phyloP scores from a whole-genome alignment of 1,139 yeast species.

The Pichia sp. region DNA sequence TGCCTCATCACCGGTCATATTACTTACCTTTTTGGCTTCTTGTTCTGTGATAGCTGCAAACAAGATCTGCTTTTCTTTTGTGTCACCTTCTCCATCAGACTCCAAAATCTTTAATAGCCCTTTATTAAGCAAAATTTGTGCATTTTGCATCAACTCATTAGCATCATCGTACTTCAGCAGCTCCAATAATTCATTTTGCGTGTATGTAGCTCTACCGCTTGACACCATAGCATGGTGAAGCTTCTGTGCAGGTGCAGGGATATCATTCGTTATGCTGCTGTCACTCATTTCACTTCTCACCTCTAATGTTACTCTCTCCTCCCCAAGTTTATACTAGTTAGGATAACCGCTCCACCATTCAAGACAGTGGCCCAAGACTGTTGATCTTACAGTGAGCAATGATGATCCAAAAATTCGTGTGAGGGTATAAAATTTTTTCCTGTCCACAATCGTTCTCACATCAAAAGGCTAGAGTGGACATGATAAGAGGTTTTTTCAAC shows the following conservation, averaged over 20 bases:
- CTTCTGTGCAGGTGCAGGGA: slow-evolving; percentile 42
- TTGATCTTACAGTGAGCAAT: not conserved
- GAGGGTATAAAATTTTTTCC: not conserved
- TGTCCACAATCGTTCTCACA: no score
- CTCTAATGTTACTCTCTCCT: not conserved
- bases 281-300: slow-evolving; percentile 13
- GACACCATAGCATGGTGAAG: slow-evolving; percentile 60
- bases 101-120: slow-evolving; percentile 59
- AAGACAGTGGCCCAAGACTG: not conserved
- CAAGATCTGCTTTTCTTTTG: slow-evolving; percentile 45
- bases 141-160: slow-evolving; percentile 49
- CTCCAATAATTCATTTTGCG: slow-evolving; percentile 56
- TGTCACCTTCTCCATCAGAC: slow-evolving; percentile 56
- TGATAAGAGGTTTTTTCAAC: no score
- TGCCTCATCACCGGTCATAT: slow-evolving; percentile 84
- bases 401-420: not conserved
- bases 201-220: slow-evolving; percentile 43
- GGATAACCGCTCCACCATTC: not conserved
- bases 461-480: no score
- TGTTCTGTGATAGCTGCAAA: slow-evolving; percentile 67
- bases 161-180: slow-evolving; percentile 32
- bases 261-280: slow-evolving; percentile 6
- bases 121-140: slow-evolving; percentile 61
- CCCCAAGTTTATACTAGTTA: no score
- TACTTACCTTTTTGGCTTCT: slow-evolving; percentile 67